Evolutionary conservation across 345 rosid species (phyloP).

Genomic region (Zanthoxylum bungeanum): DNA sequence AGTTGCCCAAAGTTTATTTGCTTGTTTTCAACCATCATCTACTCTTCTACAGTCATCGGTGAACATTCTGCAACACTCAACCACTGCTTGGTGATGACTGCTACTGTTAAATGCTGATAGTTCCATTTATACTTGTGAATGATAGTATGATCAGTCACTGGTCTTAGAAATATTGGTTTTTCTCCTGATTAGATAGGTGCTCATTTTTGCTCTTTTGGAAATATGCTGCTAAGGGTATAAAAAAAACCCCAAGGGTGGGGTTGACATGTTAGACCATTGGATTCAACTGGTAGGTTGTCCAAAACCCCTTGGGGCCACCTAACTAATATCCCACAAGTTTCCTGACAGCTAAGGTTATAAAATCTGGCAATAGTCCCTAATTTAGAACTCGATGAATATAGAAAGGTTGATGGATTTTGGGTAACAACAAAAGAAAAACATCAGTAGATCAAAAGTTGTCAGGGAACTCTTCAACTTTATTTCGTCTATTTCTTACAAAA

Average conservation of each 20-base stretch:
- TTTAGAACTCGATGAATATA: neutral
- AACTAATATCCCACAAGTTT: neutral
- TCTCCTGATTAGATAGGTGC: too few relatives aligned
- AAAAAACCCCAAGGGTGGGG: neutral
- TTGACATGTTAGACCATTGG: neutral
- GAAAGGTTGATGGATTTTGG: neutral
- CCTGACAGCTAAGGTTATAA: neutral
- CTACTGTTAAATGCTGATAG: too few relatives aligned
- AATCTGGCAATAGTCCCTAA: neutral
- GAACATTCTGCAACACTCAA: too few relatives aligned
- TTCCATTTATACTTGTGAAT: too few relatives aligned
- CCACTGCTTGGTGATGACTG: too few relatives aligned
- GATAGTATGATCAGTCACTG: too few relatives aligned
- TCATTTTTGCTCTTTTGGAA: too few relatives aligned
- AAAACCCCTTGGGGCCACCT: neutral
- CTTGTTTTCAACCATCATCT: too few relatives aligned
- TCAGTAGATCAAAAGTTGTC: neutral
- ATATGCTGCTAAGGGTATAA: neutral
- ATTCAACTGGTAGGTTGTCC: neutral
- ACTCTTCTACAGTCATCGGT: too few relatives aligned
- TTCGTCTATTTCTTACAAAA: neutral
- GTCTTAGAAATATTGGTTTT: too few relatives aligned
- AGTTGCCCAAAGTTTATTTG: too few relatives aligned
- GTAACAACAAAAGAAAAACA: neutral
- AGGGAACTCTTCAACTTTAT: neutral